These are phyloP conservation scores for Porodaedalea pini DNA, from an alignment of 1,284 basidiomycete species.

Conservation along the genomic window DNA sequence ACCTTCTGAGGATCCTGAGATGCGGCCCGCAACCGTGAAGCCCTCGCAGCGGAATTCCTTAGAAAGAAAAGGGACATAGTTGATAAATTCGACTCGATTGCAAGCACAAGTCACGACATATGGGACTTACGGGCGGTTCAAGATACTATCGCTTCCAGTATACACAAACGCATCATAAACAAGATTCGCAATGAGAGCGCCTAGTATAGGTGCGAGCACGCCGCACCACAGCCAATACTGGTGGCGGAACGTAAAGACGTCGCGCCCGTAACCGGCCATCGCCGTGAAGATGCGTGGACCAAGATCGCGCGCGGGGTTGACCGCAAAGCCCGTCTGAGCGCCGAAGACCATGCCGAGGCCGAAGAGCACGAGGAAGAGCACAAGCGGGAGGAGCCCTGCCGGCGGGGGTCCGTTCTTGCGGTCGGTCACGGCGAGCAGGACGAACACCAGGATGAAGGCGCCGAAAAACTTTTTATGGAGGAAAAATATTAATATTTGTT, in stretches of 20 bases:
- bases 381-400: constrained; percentile 49
- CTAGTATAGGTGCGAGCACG: constrained; percentile 35
- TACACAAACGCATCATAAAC: constrained; percentile 38
- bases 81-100: too few species aligned
- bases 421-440: constrained; percentile 43
- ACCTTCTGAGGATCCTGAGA: background rate
- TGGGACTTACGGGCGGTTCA: constrained; percentile 20
- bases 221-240: constrained; percentile 53
- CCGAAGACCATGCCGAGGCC: constrained; percentile 54
- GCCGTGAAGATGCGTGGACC: constrained; percentile 59
- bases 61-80: background rate
- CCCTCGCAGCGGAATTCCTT: background rate
- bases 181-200: constrained; percentile 34
- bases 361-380: constrained; percentile 51
- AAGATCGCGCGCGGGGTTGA: constrained; percentile 65
- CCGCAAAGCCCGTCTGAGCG: constrained; percentile 57
- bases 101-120: too few species aligned
- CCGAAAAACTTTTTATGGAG: constrained; percentile 45
- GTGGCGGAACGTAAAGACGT: constrained; percentile 29
- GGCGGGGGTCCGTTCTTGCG: constrained; percentile 46
- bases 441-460: constrained; percentile 52
- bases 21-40: background rate
- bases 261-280: constrained; percentile 55
- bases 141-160: constrained; percentile 30
- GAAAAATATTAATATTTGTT: background rate